Conservation (phyloP, 441 rosid species). For the Populus hybrid region DNA sequence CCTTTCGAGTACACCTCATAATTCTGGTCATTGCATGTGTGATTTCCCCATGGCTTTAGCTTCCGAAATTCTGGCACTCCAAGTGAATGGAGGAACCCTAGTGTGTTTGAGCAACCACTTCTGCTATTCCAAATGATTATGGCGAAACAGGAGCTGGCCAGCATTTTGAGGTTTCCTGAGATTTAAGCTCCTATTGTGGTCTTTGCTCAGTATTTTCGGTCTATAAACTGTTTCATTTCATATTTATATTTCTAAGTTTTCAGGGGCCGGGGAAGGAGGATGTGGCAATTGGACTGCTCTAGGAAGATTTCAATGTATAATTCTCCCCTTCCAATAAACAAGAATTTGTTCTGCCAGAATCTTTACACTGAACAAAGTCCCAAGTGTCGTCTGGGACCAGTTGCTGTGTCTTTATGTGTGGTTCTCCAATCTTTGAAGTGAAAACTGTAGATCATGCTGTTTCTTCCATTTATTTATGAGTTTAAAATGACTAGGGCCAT, state of each 20-base stretch:
- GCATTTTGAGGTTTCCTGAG: not conserved
- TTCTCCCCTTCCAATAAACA: not conserved
- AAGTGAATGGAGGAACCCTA: not conserved
- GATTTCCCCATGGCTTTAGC: not conserved
- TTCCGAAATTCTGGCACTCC: not conserved
- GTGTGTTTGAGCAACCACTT: not conserved
- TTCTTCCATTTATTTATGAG: not conserved
- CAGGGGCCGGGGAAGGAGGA: slow-evolving; percentile 7
- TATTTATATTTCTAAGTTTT: not conserved
- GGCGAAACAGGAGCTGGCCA: not conserved
- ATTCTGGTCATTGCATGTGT: slow-evolving; percentile 16
- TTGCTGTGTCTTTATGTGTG: not conserved
- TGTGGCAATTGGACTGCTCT: not conserved
- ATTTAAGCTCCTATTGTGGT: slow-evolving; percentile 1
- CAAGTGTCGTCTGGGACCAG: not conserved
- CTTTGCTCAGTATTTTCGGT: slow-evolving; percentile 3
- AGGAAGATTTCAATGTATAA: not conserved
- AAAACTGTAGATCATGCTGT: not conserved
- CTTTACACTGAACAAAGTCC: not conserved
- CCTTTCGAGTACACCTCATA: slow-evolving; percentile 74
- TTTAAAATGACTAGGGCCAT: not conserved
- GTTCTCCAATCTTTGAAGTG: not conserved
- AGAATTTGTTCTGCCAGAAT: not conserved
- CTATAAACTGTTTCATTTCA: not conserved
- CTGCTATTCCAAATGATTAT: not conserved